These are phyloP conservation scores for Hemisphaericaspora subhashii DNA, from an alignment of 1,139 yeast species.

Conservation along the genomic window DNA sequence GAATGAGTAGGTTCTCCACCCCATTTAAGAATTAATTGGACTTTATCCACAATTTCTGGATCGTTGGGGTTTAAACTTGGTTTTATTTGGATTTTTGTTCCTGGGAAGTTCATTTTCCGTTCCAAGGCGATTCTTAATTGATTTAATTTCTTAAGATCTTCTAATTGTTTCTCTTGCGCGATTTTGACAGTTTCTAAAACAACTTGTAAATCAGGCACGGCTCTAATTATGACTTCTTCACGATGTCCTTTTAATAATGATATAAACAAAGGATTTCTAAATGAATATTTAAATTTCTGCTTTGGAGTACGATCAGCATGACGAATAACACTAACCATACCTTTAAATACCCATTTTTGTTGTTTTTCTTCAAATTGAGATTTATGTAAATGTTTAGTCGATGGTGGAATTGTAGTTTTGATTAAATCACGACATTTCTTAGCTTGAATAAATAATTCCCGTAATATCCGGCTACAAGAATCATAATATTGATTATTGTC, in stretches of 20 bases:
- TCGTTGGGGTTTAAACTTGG: slow-evolving; percentile 71
- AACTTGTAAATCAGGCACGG: slow-evolving; percentile 79
- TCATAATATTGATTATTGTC: slow-evolving; percentile 88
- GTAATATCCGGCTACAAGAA: slow-evolving; percentile 72
- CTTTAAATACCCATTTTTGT: slow-evolving; percentile 97
- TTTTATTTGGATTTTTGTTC: slow-evolving; percentile 93
- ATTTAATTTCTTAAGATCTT: slow-evolving; percentile 72
- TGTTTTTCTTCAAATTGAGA: slow-evolving; percentile 70
- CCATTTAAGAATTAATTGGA: slow-evolving; percentile 95
- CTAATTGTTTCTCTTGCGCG: slow-evolving; percentile 77
- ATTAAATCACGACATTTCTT: slow-evolving; percentile 44
- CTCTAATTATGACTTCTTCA: slow-evolving; percentile 93
- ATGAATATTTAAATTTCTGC: slow-evolving; percentile 94
- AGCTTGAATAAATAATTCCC: slow-evolving; percentile 68
- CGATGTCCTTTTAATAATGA: slow-evolving; percentile 90
- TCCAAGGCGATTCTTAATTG: slow-evolving; percentile 82
- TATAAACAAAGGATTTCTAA: slow-evolving; percentile 82
- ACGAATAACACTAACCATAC: slow-evolving; percentile 85
- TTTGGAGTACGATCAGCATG: slow-evolving; percentile 99
- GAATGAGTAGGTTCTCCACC: slow-evolving; percentile 99
- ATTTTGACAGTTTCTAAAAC: slow-evolving; percentile 82
- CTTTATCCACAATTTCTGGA: slow-evolving; percentile 79
- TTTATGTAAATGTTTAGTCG: slow-evolving; percentile 37
- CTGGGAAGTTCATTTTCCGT: slow-evolving; percentile 87
- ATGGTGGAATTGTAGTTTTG: slow-evolving; percentile 40